These are phyloP conservation scores for Hordeum marinum DNA, from an alignment of 176 grass and related monocot genomes.

Conservation along the genomic window DNA sequence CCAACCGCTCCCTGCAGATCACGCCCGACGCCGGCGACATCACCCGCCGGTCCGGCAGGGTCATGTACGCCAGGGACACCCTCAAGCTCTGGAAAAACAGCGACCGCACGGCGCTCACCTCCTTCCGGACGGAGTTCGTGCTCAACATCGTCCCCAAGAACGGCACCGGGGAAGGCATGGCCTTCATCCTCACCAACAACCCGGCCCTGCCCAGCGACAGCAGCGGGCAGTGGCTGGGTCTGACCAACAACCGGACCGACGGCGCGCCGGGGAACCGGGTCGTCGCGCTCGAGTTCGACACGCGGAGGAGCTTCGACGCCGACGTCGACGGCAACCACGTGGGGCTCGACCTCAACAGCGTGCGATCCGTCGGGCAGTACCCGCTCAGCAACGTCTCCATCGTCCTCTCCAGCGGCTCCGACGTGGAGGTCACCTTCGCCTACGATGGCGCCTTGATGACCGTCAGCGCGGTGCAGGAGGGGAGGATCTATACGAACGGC, in stretches of 20 bases:
- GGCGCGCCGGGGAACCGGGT: conserved; percentile 12
- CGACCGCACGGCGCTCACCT: conserved; percentile 9
- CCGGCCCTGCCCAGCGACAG: conserved; percentile 24
- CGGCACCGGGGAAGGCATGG: conserved; percentile 38
- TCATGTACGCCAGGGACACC: conserved; percentile 15
- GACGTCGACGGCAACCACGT: conserved; percentile 44
- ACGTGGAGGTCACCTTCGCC: neutral
- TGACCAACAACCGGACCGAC: conserved; percentile 10
- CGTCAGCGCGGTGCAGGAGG: neutral
- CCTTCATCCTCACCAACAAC: conserved; percentile 49
- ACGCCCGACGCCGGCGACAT: conserved; percentile 30
- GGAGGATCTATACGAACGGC: rapidly evolving
- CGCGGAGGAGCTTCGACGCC: conserved; percentile 29
- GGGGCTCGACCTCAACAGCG: conserved; percentile 40
- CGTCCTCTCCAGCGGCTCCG: conserved; percentile 8
- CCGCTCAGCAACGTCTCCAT: conserved; percentile 35
- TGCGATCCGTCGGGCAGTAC: neutral
- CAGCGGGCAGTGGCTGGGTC: conserved; percentile 50
- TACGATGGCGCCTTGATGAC: neutral
- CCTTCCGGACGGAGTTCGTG: conserved; percentile 30
- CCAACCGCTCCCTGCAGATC: conserved; percentile 36
- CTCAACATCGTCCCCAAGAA: conserved; percentile 42
- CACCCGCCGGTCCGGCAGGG: conserved; percentile 23
- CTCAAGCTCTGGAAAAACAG: conserved; percentile 29
- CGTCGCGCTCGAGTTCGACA: conserved; percentile 54